Base-by-base conservation (phyloP, 495 filamentous ascomycete species). In the Penicillium fimorum region DNA sequence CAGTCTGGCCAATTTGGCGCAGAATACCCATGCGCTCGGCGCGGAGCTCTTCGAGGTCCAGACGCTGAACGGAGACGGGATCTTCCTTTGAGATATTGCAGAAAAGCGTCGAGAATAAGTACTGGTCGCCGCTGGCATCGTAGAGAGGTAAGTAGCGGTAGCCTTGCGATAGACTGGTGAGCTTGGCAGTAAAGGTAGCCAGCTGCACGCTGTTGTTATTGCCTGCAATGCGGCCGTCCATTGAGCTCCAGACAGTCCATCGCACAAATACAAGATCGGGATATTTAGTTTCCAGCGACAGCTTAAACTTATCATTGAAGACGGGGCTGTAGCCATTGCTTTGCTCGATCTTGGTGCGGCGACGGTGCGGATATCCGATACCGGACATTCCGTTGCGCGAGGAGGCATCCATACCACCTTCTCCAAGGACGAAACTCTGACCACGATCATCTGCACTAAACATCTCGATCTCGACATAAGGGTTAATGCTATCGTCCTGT, bases 121-220 rank as follows among this genome's bases (percentile, higher is more conserved):
- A 97, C 58, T 89, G 90, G 53, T 97, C 91, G 50, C 93, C 94
- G 54, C 90, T 88, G 43, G 81, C 79, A 70, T 96, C 89, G 63
- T 86, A 87, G n/a, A 98, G 79, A n/a, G 93, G 94, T 38, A 98
- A 80, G 60, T 96, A 95, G 47, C 93, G 93, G 64, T 95, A 98
- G n/a, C 94, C 94, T 70, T 96, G 86, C 62, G 92, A 90, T 25
- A 98, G 79, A 58, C 84, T 91, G 74, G 77, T 87, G 42, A 98
- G 84, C 73, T 97, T 97, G 40, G 89, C 94, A 3, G 91, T 97
- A 70, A 90, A 97, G 7, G 85, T 92, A 4, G 91, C 94, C 42
- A 97, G 70, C 15, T 86, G 83, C n/a, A 79, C 73, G 50, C 76
- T 75, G 60, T 81, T 78, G 60, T 87, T 87, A 66, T 76, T 84